Base-by-base conservation (phyloP, 2,329 filamentous ascomycete genomes). In the Aspergillus sp. region DNA sequence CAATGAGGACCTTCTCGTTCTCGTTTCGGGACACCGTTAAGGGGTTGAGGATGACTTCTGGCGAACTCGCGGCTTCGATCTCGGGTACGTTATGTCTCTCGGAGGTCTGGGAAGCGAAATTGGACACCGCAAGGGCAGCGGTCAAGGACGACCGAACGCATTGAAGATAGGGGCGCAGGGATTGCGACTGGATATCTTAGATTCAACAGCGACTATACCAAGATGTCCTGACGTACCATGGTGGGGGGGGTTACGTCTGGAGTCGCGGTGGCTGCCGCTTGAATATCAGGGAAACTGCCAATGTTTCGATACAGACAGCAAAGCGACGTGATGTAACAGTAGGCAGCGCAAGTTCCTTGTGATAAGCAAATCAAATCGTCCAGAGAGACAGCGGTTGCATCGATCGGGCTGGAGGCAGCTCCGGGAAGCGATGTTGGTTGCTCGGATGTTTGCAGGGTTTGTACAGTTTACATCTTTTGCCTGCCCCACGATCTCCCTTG, bases 61-160 rank as follows among this genome's bases (percentile, higher is more conserved):
- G 91, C 0, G 88, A 94, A 32, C 82, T 86, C 45, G 79, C 78
- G 26, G 89, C 88, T 69, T 98, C 91, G 52, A 98, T 83, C 63
- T 98, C 91, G 41, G 91, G 91, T 28, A 96, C 89, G 70, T 98
- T 98, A 69, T 96, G 91, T 50, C 91, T 75, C 70, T 98, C 93
- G 34, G 88, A 85, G 28, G 84, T 86, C 67, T 98, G 91, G 30
- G 89, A 96, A 43, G 91, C 89, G 64, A 98, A 98, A 73, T 98
- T 93, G 61, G 86, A 89, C 38, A 93, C 75, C 37, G 86, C 89
- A 48, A 98, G 80, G 45, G 91, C 89, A 44, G 89, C 86, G 25
- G 88, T 96, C 55, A 98, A 74, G 55, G 85, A 93, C 57, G 84
- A 88, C 53, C 91, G 85, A 53, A 96, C 91, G 64, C 85, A 93